phyloP scores from a whole-genome alignment of 2,329 filamentous ascomycete species.

The Lasiodiplodia hormozganensis region DNA sequence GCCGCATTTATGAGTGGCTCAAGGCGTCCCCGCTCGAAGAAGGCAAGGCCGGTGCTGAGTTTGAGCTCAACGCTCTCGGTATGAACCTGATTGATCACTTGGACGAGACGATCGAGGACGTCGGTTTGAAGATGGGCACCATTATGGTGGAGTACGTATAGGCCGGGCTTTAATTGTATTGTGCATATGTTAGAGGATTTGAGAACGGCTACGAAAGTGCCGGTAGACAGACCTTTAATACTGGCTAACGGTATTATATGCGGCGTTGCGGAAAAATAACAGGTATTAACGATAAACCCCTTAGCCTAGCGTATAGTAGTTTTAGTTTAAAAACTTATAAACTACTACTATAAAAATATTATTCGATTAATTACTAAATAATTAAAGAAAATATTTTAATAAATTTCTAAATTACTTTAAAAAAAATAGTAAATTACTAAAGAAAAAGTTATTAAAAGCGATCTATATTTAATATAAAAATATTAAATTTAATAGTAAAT shows the following conservation, averaged over 20 bases:
- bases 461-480: no score
- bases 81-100: slow-evolving; percentile 81
- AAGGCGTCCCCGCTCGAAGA: slow-evolving; percentile 87
- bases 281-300: background rate
- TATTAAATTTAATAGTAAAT: no score
- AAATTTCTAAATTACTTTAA: no score
- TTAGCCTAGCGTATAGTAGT: background rate
- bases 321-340: background rate
- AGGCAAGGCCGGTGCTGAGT: slow-evolving; percentile 77
- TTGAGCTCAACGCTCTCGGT: slow-evolving; percentile 89
- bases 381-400: no score
- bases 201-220: background rate
- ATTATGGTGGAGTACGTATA: slow-evolving; percentile 87
- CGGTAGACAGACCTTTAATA: background rate
- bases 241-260: slow-evolving; percentile 5
- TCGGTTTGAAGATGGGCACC: slow-evolving; percentile 87
- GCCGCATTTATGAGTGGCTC: slow-evolving; percentile 92
- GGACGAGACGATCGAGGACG: slow-evolving; percentile 77
- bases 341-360: no score
- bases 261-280: slow-evolving; percentile 10
- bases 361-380: no score
- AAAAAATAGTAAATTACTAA: no score
- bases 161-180: background rate
- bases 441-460: no score
- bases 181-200: background rate